A percentile compares a stretch with the other conserved stretches of the same genome.
Evolutionary conservation across 805 yeast genomes (phyloP).

Genomic region (Dipodascus geniculatus): DNA sequence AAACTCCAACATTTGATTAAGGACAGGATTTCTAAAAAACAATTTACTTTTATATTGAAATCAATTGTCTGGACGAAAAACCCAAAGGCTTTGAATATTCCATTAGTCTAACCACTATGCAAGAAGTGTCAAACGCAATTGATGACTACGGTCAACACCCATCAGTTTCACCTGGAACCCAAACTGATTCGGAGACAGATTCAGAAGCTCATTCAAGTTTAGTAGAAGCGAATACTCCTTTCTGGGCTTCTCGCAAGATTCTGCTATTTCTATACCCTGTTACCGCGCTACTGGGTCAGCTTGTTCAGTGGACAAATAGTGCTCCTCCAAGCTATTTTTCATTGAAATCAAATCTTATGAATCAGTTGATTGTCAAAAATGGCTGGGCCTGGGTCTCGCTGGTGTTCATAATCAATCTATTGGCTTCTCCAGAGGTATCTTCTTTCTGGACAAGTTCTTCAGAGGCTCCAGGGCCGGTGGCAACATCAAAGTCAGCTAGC

Average conservation of each 20-base stretch:
- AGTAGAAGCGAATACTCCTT: neutral
- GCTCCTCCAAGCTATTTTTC: neutral
- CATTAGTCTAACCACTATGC: too few relatives aligned
- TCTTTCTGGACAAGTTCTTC: neutral
- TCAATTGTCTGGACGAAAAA: too few relatives aligned
- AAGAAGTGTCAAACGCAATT: too few relatives aligned
- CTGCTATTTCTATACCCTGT: conserved; percentile 17
- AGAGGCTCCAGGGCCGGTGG: neutral
- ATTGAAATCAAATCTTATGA: neutral
- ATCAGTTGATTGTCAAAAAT: neutral
- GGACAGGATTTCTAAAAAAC: too few relatives aligned
- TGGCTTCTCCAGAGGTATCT: neutral
- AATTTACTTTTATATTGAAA: too few relatives aligned
- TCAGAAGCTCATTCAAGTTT: neutral
- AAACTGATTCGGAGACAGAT: neutral
- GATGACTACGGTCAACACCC: too few relatives aligned
- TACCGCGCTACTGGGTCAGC: conserved; percentile 17
- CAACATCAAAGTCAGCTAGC: neutral
- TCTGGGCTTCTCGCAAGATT: neutral
- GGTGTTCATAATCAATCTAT: neutral
- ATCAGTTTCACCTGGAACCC: too few relatives aligned
- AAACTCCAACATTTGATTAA: too few relatives aligned
- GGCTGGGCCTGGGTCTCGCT: neutral
- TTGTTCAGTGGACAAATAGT: conserved; percentile 12
- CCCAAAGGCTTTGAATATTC: too few relatives aligned